phyloP scores from a whole-genome alignment of 257 asterid species.

The Solanum microdontum region DNA sequence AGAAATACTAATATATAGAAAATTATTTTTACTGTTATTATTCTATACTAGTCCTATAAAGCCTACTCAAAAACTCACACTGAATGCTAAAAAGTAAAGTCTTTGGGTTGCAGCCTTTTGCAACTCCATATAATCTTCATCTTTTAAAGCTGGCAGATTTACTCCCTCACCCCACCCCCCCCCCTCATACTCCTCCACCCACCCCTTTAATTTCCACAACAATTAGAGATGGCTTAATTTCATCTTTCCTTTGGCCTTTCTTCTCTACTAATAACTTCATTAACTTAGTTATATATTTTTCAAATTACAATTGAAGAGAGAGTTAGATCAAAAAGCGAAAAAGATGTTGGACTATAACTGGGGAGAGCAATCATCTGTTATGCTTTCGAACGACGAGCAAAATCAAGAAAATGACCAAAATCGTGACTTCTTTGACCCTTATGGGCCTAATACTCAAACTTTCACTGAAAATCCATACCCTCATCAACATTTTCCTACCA shows the following conservation, averaged over 20 bases:
- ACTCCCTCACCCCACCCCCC: slow-evolving; percentile 4
- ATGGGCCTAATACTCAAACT: slow-evolving; percentile 21
- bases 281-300: not conserved
- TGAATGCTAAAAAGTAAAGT: slow-evolving; percentile 21
- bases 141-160: slow-evolving; percentile 68
- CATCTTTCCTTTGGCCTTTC: not conserved
- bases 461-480: slow-evolving; percentile 28
- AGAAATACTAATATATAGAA: too few species aligned
- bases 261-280: not conserved
- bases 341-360: slow-evolving; percentile 87
- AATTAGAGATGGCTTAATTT: not conserved
- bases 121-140: slow-evolving; percentile 43
- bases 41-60: not conserved
- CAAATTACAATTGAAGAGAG: too few species aligned
- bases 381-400: slow-evolving; percentile 54
- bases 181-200: slow-evolving; percentile 16
- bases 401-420: slow-evolving; percentile 33
- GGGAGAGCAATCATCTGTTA: slow-evolving; percentile 68
- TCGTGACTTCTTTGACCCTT: slow-evolving; percentile 47
- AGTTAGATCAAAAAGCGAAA: not conserved
- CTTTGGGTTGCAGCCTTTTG: slow-evolving; percentile 44
- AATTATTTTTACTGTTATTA: not conserved
- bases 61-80: slow-evolving; percentile 3
- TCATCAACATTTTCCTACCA: slow-evolving; percentile 26
- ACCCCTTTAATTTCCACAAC: not conserved